Conservation (phyloP, 768 basidiomycete genomes). For the Royoungia palumana region DNA sequence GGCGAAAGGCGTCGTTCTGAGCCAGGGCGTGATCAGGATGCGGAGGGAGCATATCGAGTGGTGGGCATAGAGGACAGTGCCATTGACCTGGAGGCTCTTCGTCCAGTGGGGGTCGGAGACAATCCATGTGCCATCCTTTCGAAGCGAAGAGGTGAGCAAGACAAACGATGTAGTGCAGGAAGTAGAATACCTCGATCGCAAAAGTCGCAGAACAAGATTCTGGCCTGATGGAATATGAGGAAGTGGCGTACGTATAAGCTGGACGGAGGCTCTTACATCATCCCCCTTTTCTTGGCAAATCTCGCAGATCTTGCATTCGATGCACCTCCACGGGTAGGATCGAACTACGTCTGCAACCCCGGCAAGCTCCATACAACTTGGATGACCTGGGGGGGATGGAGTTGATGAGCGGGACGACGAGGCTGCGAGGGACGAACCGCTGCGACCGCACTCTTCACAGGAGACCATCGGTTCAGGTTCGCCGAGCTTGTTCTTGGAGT, state of each 20-base stretch:
- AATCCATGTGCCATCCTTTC: slow-evolving; percentile 82
- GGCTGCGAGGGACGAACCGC: slow-evolving; percentile 50
- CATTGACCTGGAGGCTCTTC: slow-evolving; percentile 73
- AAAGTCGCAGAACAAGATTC: slow-evolving; percentile 86
- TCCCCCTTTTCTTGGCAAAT: slow-evolving; percentile 81
- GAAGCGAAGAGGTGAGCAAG: neutral
- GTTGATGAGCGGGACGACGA: neutral
- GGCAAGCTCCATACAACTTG: slow-evolving; percentile 73
- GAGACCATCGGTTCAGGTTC: slow-evolving; percentile 68
- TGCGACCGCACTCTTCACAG: slow-evolving; percentile 80
- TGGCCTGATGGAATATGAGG: slow-evolving; percentile 46
- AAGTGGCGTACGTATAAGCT: slow-evolving; percentile 8
- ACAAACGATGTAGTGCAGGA: slow-evolving; percentile 4
- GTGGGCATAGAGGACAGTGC: slow-evolving; percentile 67
- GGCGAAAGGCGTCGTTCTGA: slow-evolving; percentile 44
- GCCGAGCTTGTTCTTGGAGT: slow-evolving; percentile 53
- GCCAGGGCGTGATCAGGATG: neutral
- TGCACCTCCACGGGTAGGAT: slow-evolving; percentile 82
- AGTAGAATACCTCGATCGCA: slow-evolving; percentile 76
- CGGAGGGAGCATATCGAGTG: slow-evolving; percentile 19
- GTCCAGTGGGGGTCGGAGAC: slow-evolving; percentile 67
- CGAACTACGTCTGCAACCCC: slow-evolving; percentile 58
- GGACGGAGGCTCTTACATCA: slow-evolving; percentile 59
- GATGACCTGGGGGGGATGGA: slow-evolving; percentile 60
- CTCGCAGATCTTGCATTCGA: slow-evolving; percentile 91